Base-by-base conservation (phyloP, 1,284 basidiomycete species). In the Leccinum pallidistipes region DNA sequence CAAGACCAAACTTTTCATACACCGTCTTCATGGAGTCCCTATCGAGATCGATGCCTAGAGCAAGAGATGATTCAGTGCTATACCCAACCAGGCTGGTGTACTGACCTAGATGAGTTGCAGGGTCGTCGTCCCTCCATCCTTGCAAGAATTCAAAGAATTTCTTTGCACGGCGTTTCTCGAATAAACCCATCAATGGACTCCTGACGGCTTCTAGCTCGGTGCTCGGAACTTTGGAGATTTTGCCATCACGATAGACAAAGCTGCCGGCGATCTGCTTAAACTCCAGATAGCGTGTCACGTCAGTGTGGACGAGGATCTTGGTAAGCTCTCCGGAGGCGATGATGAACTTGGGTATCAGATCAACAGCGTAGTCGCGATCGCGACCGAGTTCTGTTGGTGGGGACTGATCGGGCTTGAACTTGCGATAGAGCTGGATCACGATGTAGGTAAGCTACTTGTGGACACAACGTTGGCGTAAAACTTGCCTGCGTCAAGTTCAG, bases 191-290 rank as follows among this genome's bases (percentile, higher is more conserved):
- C 70, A 99, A 83, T 24, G 95, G 91, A 68, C 91, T 94, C 77
- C 82, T 91, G 57, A 99, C 91, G 16, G 97, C 97, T 81, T 99
- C 97, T 83, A 97, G 90, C 82, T 99, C 97, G 27, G 95, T 99
- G 71, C 92, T 92, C 32, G 97, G 97, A 11, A 99, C 97, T 80
- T 99, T 99, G 64, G 94, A 95, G 78, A 99, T 98, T 79, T 81
- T 92, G 63, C 95, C 94, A 78, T 99, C 97, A 58, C 97, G 91
- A 78, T 96, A 98, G 63, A 99, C 97, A 77, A 92, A 99, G 72
- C 93, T 96, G 59, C 97, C 97, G 2, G 97, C 95, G 77, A 99
- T 98, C 81, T 98, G 97, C 84, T 99, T 99, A 84, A 99, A 99
- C 78, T 99, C 97, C 74, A 99, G 91, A 81, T 99, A 99, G 64